phyloP scores from a whole-genome alignment of 2,329 filamentous ascomycete species.

The Tolypocladium album region DNA sequence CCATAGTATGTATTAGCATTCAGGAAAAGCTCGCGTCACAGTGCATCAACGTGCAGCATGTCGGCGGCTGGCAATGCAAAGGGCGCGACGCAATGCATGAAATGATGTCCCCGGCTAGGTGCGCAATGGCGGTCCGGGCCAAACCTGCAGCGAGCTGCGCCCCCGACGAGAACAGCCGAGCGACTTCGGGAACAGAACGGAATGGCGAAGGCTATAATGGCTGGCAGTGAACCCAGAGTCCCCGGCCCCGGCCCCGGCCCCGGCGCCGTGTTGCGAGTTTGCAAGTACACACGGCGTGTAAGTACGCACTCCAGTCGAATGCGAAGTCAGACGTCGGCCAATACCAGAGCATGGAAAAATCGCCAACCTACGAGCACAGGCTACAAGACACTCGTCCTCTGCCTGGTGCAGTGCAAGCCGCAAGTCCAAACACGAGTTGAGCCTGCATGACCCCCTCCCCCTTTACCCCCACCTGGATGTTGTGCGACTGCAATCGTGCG shows the following conservation, averaged over 20 bases:
- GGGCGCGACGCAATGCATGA: neutral
- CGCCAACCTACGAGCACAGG: neutral
- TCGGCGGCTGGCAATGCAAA: neutral
- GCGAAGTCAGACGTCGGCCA: neutral
- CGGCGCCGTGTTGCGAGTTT: neutral
- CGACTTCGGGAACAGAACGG: neutral
- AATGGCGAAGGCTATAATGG: neutral
- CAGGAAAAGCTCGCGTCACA: neutral
- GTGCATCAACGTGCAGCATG: neutral
- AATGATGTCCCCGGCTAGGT: neutral
- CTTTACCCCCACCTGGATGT: neutral
- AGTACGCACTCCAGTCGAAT: neutral
- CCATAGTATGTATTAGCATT: no score
- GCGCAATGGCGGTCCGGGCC: neutral
- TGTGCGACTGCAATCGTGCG: neutral
- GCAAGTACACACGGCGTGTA: neutral
- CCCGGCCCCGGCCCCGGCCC: neutral
- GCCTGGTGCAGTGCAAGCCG: no score
- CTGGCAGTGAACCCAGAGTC: neutral
- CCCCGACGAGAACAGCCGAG: neutral
- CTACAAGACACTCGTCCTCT: neutral
- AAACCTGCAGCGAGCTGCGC: neutral
- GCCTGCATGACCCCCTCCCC: neutral
- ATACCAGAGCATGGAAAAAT: neutral
- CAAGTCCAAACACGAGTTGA: neutral